These are phyloP conservation scores for Daedaleopsis sinensis DNA, from an alignment of 768 basidiomycete genomes.

Conservation along the genomic window DNA sequence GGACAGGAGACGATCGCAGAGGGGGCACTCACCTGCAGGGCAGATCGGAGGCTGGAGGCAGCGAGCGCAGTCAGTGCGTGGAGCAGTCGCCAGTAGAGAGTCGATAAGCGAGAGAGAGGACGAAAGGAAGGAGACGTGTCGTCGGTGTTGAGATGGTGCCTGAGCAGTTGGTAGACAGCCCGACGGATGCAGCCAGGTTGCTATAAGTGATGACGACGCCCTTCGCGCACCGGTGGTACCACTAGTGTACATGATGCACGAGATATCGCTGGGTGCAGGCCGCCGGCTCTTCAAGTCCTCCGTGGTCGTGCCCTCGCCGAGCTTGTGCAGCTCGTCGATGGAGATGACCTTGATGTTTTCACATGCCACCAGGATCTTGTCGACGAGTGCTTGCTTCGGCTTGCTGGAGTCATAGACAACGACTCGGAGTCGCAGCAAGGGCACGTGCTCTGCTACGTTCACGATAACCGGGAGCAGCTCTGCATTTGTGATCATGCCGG, in stretches of 20 bases:
- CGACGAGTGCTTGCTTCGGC: constrained; percentile 51
- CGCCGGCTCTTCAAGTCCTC: constrained; percentile 53
- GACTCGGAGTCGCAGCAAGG: constrained; percentile 75
- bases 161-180: constrained; percentile 75
- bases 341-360: constrained; percentile 62
- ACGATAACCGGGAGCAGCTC: constrained; percentile 84
- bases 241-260: constrained; percentile 84
- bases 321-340: constrained; percentile 69
- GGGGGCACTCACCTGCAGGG: no score
- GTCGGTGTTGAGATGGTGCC: constrained; percentile 58
- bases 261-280: constrained; percentile 55
- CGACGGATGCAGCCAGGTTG: constrained; percentile 85
- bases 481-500: constrained; percentile 89
- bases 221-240: constrained; percentile 91
- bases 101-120: constrained; percentile 94
- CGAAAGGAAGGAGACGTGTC: constrained; percentile 87
- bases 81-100: no score
- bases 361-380: constrained; percentile 57
- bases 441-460: constrained; percentile 71
- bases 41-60: no score
- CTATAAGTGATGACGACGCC: constrained; percentile 88
- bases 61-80: no score
- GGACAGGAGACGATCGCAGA: no score
- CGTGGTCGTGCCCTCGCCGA: constrained; percentile 59
- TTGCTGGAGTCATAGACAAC: constrained; percentile 92